These are phyloP conservation scores for Eudorina sp. DNA, from an alignment of 139 green algal species.

Conservation along the genomic window DNA sequence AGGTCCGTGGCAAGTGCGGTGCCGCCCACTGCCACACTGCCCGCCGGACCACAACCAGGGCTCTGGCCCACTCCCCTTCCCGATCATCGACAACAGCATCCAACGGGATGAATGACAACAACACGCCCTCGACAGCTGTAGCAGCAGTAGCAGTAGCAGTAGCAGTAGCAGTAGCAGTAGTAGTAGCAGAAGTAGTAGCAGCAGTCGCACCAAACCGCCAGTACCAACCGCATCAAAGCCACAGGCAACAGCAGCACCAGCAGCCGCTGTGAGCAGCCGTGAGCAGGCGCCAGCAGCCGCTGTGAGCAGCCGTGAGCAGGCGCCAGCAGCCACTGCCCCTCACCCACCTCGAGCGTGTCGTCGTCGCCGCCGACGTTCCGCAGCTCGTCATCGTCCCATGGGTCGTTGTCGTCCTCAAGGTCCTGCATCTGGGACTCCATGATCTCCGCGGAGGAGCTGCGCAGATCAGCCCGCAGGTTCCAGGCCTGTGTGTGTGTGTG, in stretches of 20 bases:
- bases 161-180: no score
- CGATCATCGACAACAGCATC: no score
- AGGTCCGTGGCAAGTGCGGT: no score
- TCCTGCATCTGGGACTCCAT: conserved; percentile 36
- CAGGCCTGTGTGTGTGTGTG: not conserved
- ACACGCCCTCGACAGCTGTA: no score
- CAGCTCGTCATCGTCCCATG: conserved; percentile 42
- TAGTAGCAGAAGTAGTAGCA: no score
- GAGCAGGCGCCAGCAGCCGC: not conserved
- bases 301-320: not conserved
- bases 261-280: not conserved
- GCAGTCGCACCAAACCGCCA: no score
- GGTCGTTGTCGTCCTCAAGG: conserved; percentile 45
- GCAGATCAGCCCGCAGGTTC: conserved; percentile 19
- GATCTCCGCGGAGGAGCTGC: not conserved
- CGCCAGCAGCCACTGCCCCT: not conserved
- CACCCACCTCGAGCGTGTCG: conserved; percentile 2
- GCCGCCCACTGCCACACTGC: no score
- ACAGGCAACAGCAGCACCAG: no score
- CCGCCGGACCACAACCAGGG: not conserved
- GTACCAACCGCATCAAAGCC: no score
- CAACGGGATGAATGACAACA: no score
- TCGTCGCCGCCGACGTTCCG: not conserved
- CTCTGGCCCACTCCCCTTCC: no score
- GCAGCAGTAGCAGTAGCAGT: no score